Conservation (phyloP, 768 basidiomycete species). For the Suillus variegatus region DNA sequence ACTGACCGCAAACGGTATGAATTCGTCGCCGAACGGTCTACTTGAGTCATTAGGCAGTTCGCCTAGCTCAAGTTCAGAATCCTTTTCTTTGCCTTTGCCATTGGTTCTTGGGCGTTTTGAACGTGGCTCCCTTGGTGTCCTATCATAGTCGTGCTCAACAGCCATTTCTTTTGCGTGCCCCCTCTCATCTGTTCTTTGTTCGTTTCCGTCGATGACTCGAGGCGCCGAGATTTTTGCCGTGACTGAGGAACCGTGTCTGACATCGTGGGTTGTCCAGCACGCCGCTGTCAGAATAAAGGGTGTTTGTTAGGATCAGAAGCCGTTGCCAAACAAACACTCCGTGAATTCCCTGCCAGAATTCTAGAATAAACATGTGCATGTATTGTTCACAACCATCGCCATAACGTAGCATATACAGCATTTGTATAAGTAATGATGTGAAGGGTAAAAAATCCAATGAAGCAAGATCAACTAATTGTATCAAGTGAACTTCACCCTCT, state of each 20-base stretch:
- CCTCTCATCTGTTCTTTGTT: slow-evolving; percentile 5
- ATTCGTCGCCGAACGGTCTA: slow-evolving; percentile 30
- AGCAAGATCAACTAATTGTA: background rate
- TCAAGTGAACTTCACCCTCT: slow-evolving; percentile 8
- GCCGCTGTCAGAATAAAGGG: slow-evolving; percentile 1
- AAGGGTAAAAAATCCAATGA: background rate
- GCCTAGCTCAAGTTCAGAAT: slow-evolving; percentile 14
- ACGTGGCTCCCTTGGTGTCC: slow-evolving; percentile 15
- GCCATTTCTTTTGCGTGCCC: slow-evolving; percentile 6
- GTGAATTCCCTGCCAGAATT: background rate
- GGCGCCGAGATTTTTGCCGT: slow-evolving; percentile 3
- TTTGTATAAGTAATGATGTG: background rate
- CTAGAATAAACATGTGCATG: background rate
- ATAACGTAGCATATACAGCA: background rate
- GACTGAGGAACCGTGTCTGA: background rate
- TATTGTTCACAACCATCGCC: background rate
- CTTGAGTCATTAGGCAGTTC: slow-evolving; percentile 13
- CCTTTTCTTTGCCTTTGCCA: slow-evolving; percentile 21
- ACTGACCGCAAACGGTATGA: slow-evolving; percentile 28
- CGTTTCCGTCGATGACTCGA: slow-evolving; percentile 5
- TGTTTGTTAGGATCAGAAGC: slow-evolving; percentile 30
- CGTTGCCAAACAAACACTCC: slow-evolving; percentile 24
- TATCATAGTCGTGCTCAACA: background rate
- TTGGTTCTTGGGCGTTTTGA: slow-evolving; percentile 21
- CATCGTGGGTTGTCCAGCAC: background rate